Evolutionary conservation across 495 filamentous ascomycete species (phyloP).

Genomic region (Annulohypoxylon maeteangense): DNA sequence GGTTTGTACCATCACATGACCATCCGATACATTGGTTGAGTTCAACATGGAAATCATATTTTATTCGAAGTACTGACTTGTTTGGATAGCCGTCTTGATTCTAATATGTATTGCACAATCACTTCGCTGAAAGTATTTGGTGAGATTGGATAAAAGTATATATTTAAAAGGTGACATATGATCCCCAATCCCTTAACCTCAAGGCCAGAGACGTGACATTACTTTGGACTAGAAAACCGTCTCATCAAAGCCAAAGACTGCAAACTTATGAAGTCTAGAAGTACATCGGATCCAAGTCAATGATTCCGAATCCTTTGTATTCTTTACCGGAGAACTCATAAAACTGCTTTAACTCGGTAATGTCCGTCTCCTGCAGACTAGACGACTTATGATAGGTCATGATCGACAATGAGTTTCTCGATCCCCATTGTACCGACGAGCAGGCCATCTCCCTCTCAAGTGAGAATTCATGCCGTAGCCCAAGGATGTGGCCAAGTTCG

Average conservation of each 20-base stretch:
- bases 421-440: not conserved
- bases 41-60: constrained; percentile 13
- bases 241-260: too few species aligned
- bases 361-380: not conserved
- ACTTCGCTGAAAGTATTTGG: too few species aligned
- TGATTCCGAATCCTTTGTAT: not conserved
- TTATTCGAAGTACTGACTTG: too few species aligned
- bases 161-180: too few species aligned
- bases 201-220: too few species aligned
- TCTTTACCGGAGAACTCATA: not conserved
- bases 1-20: constrained; percentile 25
- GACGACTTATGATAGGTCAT: not conserved
- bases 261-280: not conserved
- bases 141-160: too few species aligned
- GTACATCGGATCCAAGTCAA: not conserved
- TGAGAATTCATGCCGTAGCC: not conserved
- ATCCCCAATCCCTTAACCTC: too few species aligned
- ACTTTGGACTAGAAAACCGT: not conserved
- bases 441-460: not conserved
- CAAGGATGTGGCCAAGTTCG: not conserved
- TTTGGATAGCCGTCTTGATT: too few species aligned
- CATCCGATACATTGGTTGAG: constrained; percentile 15
- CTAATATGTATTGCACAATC: too few species aligned
- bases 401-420: not conserved
- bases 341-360: not conserved